Conservation (phyloP, 2,329 filamentous ascomycete species). For the Colletotrichum sp. region DNA sequence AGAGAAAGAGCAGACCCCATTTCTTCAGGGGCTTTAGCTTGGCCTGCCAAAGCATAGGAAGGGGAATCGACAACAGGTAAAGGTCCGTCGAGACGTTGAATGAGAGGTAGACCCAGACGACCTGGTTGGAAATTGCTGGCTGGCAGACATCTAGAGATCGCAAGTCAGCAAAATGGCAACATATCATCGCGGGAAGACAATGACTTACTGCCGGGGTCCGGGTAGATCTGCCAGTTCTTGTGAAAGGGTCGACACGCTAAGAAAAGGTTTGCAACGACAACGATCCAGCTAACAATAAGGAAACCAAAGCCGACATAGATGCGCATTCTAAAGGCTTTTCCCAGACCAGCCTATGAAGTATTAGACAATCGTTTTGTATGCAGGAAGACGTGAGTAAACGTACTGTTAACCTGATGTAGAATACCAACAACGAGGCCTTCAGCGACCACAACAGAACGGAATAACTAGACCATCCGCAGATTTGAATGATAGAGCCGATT, state of each 20-base stretch:
- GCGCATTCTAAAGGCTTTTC: conserved; percentile 42
- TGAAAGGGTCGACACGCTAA: conserved; percentile 57
- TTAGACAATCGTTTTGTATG: background rate
- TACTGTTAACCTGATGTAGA: conserved; percentile 42
- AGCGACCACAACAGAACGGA: conserved; percentile 56
- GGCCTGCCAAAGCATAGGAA: conserved; percentile 21
- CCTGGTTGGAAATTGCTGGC: conserved; percentile 15
- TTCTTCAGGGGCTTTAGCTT: conserved; percentile 38
- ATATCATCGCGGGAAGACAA: background rate
- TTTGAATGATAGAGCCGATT: conserved; percentile 56
- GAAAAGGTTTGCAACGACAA: conserved; percentile 54
- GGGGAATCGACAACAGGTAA: conserved; percentile 20
- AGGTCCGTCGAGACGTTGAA: conserved; percentile 22
- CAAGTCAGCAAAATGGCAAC: background rate
- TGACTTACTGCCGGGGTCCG: conserved; percentile 58
- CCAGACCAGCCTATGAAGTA: conserved; percentile 35
- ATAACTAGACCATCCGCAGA: conserved; percentile 60
- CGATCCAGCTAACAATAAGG: conserved; percentile 53
- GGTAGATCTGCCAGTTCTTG: conserved; percentile 64
- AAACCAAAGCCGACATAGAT: conserved; percentile 56
- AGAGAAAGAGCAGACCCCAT: conserved; percentile 34
- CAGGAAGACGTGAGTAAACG: background rate
- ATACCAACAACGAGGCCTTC: conserved; percentile 59
- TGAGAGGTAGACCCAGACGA: conserved; percentile 19
- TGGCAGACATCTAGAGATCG: conserved; percentile 9